Conservation (phyloP, 805 yeast genomes). For the Saturnispora besseyi region DNA sequence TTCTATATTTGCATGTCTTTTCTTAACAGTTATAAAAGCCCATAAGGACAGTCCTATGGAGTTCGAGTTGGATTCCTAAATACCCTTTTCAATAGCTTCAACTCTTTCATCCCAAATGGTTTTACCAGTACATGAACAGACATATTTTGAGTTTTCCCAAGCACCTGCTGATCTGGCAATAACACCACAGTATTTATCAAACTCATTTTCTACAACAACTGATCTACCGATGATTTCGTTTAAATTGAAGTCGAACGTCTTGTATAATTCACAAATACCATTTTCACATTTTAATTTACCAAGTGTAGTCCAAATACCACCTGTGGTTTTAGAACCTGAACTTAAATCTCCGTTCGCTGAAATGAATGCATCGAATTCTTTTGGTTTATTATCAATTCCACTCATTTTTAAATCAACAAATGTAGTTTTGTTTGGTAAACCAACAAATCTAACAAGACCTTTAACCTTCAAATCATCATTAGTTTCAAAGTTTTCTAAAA, state of each 20-base stretch:
- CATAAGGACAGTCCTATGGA: background rate
- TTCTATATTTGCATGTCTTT: constrained; percentile 8
- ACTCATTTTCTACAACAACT: constrained; percentile 36
- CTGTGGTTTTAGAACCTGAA: constrained; percentile 60
- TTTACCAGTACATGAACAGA: constrained; percentile 92
- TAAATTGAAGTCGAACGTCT: constrained; percentile 39
- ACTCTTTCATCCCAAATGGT: constrained; percentile 91
- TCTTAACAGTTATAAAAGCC: constrained; percentile 7
- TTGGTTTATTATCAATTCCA: constrained; percentile 56
- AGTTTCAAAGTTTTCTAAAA: constrained; percentile 60
- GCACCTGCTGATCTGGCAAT: constrained; percentile 94
- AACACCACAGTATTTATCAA: constrained; percentile 54
- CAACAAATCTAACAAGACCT: constrained; percentile 81
- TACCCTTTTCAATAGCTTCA: constrained; percentile 61
- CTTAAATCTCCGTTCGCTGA: constrained; percentile 70
- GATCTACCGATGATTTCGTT: constrained; percentile 66
- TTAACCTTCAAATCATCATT: constrained; percentile 48
- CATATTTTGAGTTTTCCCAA: constrained; percentile 92
- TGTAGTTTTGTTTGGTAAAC: constrained; percentile 42
- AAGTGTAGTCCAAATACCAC: constrained; percentile 39
- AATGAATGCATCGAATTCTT: constrained; percentile 61
- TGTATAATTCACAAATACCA: constrained; percentile 37
- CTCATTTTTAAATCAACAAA: constrained; percentile 72
- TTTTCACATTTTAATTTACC: constrained; percentile 30
- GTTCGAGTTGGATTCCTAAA: constrained; percentile 20